Conservation (phyloP, 2,329 filamentous ascomycete species). For the Fusarium protoensiforme region DNA sequence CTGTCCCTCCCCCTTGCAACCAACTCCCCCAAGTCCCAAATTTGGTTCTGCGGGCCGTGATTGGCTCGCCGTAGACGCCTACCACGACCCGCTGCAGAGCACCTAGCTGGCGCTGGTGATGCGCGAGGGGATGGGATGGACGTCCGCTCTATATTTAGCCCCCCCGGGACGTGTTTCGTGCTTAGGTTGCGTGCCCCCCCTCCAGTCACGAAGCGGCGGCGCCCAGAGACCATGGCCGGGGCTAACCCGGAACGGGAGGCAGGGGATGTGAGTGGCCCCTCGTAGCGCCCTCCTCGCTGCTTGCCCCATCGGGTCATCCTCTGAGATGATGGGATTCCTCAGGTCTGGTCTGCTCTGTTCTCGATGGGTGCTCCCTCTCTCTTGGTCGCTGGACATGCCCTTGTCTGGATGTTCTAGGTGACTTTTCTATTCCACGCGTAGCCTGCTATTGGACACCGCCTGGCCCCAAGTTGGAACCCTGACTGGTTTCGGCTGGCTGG, state of each 20-base stretch:
- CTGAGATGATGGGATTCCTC: slow-evolving; percentile 13
- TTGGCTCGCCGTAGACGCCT: slow-evolving; percentile 48
- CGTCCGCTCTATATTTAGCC: slow-evolving; percentile 48
- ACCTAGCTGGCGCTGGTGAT: slow-evolving; percentile 14
- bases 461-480: slow-evolving; percentile 2
- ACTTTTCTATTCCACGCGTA: slow-evolving; percentile 2
- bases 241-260: slow-evolving; percentile 35
- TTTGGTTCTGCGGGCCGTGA: slow-evolving; percentile 38
- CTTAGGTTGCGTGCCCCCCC: slow-evolving; percentile 17
- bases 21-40: slow-evolving; percentile 40
- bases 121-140: background rate
- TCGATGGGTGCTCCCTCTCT: slow-evolving; percentile 7
- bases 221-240: slow-evolving; percentile 26
- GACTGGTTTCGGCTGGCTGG: slow-evolving; percentile 18
- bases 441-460: slow-evolving; percentile 27
- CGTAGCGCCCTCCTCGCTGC: slow-evolving; percentile 31
- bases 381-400: slow-evolving; percentile 2
- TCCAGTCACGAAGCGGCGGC: slow-evolving; percentile 35
- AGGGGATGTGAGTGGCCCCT: slow-evolving; percentile 36
- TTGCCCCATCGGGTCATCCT: slow-evolving; percentile 24
- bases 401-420: slow-evolving; percentile 9
- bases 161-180: slow-evolving; percentile 42
- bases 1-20: slow-evolving; percentile 21
- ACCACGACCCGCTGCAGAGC: slow-evolving; percentile 22
- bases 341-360: background rate